Evolutionary conservation across 2,329 filamentous ascomycete genomes (phyloP), one percentile per base, ranked within the genome.

Genomic region (Trichoderma atroviride): DNA sequence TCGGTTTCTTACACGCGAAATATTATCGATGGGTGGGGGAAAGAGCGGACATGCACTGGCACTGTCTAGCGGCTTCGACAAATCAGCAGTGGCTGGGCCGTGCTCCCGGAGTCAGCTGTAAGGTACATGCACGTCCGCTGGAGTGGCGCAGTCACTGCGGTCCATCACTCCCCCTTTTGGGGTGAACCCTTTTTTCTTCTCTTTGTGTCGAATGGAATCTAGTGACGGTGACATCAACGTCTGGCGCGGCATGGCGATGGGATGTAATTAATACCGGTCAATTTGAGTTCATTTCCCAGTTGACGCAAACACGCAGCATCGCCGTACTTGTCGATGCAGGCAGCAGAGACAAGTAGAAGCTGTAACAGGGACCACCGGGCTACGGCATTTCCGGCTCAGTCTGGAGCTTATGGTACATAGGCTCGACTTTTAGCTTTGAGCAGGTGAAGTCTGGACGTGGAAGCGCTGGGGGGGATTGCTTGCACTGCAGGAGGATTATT

Each of bases 101-200:
- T 29, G 47, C 60, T 24, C 53, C 43, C 22, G 47, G 31, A 63
- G 35, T 63, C 31, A 64, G 50, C 33, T 68, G 56, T 47, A 68
- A 60, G 56, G 65, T 55, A 59, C 64, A 58, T 35, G 33, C 33
- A 0, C 33, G 33, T 35, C 33, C 33, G 33, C 43, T 24, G 19
- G 65, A 43, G 50, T 63, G 69, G 69, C 69, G 69, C 69, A 70
- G 69, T 70, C 58, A 69, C 69, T 70, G 69, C 69, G 69, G 69
- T 58, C 53, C 16, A n/a, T 9, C 33, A 35, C 19, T 43, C 40
- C 16, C 16, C 47, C 37, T 19, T 40, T 7, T n/a, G 55, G 63
- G 60, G 24, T 22, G 22, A 27, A 19, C n/a, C 47, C 22, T 50
- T 50, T 50, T 50, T 19, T 24, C 5, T 24, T 50, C 47, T 22